Percentiles rank a stretch among this genome's conserved stretches.
Conservation (phyloP, 208 protist species). For the Trypanosomatidae sp. region DNA sequence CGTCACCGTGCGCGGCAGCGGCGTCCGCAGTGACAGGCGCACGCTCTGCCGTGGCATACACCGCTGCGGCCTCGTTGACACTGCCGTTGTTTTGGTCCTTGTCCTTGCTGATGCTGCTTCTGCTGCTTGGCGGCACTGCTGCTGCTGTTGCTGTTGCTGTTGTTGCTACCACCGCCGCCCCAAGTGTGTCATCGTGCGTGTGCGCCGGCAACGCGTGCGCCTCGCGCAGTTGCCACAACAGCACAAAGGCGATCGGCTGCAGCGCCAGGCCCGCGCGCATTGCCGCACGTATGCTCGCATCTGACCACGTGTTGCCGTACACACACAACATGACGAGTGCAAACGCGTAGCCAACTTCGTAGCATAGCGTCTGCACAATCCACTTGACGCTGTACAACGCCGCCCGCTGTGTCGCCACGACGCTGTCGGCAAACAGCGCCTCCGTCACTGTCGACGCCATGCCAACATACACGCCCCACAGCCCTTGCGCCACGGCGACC, state of each 20-base stretch:
- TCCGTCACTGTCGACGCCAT: slow-evolving; percentile 24
- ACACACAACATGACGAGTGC: slow-evolving; percentile 16
- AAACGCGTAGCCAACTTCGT: slow-evolving; percentile 22
- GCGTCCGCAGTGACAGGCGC: no score
- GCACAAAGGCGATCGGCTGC: slow-evolving; percentile 8
- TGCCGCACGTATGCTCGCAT: slow-evolving; percentile 6
- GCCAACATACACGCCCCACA: slow-evolving; percentile 38
- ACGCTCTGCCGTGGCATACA: no score
- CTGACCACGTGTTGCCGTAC: slow-evolving; percentile 25
- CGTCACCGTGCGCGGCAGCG: no score
- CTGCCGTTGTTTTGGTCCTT: no score
- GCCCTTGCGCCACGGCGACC: slow-evolving; percentile 9
- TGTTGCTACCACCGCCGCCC: no score
- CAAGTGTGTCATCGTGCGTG: not conserved
- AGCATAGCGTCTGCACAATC: slow-evolving; percentile 42
- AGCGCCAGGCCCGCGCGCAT: slow-evolving; percentile 13
- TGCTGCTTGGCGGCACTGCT: no score
- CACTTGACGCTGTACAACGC: slow-evolving; percentile 57
- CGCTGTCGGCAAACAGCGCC: slow-evolving; percentile 51
- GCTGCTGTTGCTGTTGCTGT: no score
- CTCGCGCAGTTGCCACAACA: slow-evolving; percentile 9
- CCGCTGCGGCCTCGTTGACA: no score
- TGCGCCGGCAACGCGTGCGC: slow-evolving; percentile 3
- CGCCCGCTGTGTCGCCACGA: slow-evolving; percentile 16
- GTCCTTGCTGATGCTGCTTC: no score